Percentiles rank a stretch among this genome's conserved stretches.
Conservation (phyloP, 2,329 filamentous ascomycete species). For the Sporothrix pseudoabietina region DNA sequence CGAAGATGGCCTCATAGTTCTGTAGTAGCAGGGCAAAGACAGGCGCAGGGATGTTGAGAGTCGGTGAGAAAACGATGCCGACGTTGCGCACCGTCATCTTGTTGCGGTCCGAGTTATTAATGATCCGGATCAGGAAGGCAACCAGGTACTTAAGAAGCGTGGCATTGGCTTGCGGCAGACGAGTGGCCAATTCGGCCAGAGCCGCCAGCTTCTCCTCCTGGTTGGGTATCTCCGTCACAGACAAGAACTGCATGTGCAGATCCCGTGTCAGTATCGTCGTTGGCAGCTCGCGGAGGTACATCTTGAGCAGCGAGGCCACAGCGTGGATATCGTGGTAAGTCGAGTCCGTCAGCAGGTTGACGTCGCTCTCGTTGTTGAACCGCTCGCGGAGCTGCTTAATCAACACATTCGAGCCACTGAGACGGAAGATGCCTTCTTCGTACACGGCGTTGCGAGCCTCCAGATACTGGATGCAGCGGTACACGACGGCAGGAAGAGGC, state of each 20-base stretch:
- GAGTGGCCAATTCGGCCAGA: constrained; percentile 76
- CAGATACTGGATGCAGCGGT: constrained; percentile 92
- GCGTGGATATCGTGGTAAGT: constrained; percentile 95
- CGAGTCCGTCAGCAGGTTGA: constrained; percentile 80
- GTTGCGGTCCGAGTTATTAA: constrained; percentile 85
- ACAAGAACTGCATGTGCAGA: constrained; percentile 83
- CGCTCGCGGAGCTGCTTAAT: constrained; percentile 89
- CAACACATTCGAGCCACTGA: constrained; percentile 94
- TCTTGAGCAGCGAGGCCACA: constrained; percentile 88
- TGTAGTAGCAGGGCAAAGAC: constrained; percentile 93
- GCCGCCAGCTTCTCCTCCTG: constrained; percentile 74
- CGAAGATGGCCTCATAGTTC: constrained; percentile 85
- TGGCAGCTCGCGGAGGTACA: constrained; percentile 90
- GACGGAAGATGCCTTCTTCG: constrained; percentile 94
- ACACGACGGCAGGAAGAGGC: constrained; percentile 87
- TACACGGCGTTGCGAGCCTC: constrained; percentile 75
- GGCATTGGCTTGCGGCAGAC: constrained; percentile 77
- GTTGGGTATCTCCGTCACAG: constrained; percentile 76
- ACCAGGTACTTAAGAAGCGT: constrained; percentile 82
- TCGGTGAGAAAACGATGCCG: constrained; percentile 96
- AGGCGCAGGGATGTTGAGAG: constrained; percentile 91
- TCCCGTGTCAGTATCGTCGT: constrained; percentile 89
- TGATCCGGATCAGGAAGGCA: constrained; percentile 86
- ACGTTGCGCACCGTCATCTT: constrained; percentile 99
- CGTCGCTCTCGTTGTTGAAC: constrained; percentile 90